A percentile compares a stretch with the other conserved stretches of the same genome.
These are phyloP conservation scores for Eutypella sp. DNA, from an alignment of 2,329 filamentous ascomycete species.

Conservation along the genomic window DNA sequence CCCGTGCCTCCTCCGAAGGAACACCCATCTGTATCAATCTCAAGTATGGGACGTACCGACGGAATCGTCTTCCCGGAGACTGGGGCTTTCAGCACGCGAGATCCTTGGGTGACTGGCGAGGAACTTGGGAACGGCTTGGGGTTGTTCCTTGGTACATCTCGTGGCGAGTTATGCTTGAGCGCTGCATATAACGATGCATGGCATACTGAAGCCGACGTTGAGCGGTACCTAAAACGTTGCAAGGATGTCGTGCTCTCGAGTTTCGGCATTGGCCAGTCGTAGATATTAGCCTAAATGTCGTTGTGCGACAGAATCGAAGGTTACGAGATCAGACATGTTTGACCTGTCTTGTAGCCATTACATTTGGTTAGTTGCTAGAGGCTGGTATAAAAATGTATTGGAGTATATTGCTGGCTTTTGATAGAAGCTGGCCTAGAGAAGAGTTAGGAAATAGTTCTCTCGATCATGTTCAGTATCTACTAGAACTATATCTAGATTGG, in stretches of 20 bases:
- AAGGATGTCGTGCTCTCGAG: not conserved
- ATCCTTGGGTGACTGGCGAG: not conserved
- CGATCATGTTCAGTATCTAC: no score
- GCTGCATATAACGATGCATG: not conserved
- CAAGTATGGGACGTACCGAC: not conserved
- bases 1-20: not conserved
- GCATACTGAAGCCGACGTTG: not conserved
- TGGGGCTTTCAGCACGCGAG: not conserved
- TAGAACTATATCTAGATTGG: no score
- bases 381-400: no score
- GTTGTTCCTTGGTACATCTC: not conserved
- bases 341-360: no score
- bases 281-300: no score
- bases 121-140: not conserved
- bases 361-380: no score
- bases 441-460: no score
- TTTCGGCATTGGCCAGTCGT: not conserved
- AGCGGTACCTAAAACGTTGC: not conserved
- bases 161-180: not conserved
- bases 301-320: no score
- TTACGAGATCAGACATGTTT: no score
- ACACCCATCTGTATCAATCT: not conserved
- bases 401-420: no score
- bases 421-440: no score
- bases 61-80: not conserved